Evolutionary conservation across 257 asterid genomes (phyloP).

Genomic region (Knoxia roxburghii): DNA sequence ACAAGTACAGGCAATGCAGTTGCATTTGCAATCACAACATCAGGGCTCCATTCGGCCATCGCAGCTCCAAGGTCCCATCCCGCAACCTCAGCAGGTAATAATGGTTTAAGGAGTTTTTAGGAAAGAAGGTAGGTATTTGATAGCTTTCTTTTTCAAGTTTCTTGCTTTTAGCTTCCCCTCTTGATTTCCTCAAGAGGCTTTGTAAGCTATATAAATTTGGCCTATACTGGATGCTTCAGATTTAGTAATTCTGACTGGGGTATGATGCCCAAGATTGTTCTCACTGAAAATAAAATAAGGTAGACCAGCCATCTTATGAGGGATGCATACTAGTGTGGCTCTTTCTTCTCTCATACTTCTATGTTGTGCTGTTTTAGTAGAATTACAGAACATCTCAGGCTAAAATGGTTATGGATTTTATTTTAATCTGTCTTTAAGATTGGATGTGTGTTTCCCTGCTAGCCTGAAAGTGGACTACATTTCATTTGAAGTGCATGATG

Average conservation of each 20-base stretch:
- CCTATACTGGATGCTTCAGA: background rate
- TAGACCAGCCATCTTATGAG: background rate
- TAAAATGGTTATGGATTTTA: background rate
- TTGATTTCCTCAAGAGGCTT: background rate
- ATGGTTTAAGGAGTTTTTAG: background rate
- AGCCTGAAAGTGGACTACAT: background rate
- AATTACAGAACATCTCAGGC: too few species aligned
- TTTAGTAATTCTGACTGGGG: background rate
- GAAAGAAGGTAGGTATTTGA: too few species aligned
- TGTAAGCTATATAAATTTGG: background rate
- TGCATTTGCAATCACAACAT: constrained; percentile 57
- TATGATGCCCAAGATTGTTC: background rate
- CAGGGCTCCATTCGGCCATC: constrained; percentile 64
- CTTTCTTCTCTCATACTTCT: background rate
- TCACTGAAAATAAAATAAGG: background rate
- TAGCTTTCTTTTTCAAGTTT: constrained; percentile 1
- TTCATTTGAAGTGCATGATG: background rate
- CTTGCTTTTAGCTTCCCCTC: background rate
- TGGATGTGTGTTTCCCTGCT: background rate
- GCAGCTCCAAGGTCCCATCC: constrained; percentile 58
- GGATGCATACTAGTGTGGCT: background rate
- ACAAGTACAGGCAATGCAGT: constrained; percentile 58
- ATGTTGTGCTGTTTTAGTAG: background rate
- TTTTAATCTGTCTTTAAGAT: background rate
- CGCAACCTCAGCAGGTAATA: constrained; percentile 61